A percentile compares a stretch with the other conserved stretches of the same genome.
phyloP scores from a whole-genome alignment of 2,329 filamentous ascomycete genomes.

The Colletotrichum sp. region DNA sequence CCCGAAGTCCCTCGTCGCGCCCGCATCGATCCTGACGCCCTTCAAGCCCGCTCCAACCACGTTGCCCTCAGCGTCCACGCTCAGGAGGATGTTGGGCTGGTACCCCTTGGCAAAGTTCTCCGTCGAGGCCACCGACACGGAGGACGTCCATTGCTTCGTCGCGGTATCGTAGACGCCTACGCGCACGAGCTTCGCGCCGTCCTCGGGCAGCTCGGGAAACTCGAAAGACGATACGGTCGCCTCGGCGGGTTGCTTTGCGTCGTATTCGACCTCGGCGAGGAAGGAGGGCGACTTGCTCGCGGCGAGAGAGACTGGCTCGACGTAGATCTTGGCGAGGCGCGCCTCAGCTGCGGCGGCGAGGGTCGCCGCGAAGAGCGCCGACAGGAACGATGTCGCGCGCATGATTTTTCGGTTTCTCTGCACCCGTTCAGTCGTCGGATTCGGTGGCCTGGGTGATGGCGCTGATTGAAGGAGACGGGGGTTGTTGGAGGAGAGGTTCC shows the following conservation, averaged over 20 bases:
- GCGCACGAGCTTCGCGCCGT: slow-evolving; percentile 52
- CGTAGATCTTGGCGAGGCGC: slow-evolving; percentile 56
- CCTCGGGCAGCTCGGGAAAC: slow-evolving; percentile 55
- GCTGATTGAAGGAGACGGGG: neutral
- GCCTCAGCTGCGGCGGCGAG: slow-evolving; percentile 44
- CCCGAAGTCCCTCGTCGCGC: slow-evolving; percentile 69
- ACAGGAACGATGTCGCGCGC: slow-evolving; percentile 45
- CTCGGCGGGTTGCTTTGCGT: slow-evolving; percentile 46
- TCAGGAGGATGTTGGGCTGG: slow-evolving; percentile 60
- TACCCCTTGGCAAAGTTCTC: slow-evolving; percentile 68
- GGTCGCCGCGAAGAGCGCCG: slow-evolving; percentile 47
- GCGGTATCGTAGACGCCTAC: slow-evolving; percentile 61
- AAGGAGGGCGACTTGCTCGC: slow-evolving; percentile 37
- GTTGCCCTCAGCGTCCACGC: slow-evolving; percentile 48
- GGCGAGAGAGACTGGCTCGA: slow-evolving; percentile 52
- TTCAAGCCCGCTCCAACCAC: slow-evolving; percentile 57
- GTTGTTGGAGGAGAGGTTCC: neutral
- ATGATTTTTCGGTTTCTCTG: slow-evolving; percentile 32
- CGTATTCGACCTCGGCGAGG: slow-evolving; percentile 65
- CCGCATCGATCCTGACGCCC: slow-evolving; percentile 67
- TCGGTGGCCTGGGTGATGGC: neutral
- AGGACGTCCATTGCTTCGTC: slow-evolving; percentile 53
- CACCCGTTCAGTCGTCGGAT: neutral
- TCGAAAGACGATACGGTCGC: slow-evolving; percentile 60
- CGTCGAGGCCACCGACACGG: slow-evolving; percentile 59